A percentile compares a stretch with the other conserved stretches of the same genome.
Conservation (phyloP, 345 rosid genomes). For the Citropsis articulata region DNA sequence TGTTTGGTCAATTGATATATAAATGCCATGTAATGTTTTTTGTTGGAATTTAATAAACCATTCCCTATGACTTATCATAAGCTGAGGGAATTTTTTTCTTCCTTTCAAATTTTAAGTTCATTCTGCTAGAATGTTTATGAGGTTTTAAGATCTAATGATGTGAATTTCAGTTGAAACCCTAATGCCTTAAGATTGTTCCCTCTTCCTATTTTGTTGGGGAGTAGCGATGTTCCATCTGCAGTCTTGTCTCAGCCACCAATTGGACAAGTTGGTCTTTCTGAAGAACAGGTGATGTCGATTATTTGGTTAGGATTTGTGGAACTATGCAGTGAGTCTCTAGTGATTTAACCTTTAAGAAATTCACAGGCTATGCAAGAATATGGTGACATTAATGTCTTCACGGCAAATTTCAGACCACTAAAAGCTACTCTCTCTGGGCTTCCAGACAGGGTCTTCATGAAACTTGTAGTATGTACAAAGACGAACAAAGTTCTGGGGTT, state of each 20-base stretch:
- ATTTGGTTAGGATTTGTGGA: conserved; percentile 1
- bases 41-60: background rate
- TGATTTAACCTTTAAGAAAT: conserved; percentile 18
- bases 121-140: background rate
- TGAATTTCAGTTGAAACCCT: background rate
- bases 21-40: background rate
- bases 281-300: conserved; percentile 68
- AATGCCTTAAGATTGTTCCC: conserved; percentile 5
- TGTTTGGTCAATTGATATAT: background rate
- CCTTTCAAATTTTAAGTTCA: background rate
- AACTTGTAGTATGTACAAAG: conserved; percentile 79
- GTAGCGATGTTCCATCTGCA: conserved; percentile 88
- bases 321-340: conserved; percentile 11
- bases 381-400: conserved; percentile 79
- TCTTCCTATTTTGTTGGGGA: background rate
- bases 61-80: no score
- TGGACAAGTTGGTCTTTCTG: conserved; percentile 87
- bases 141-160: background rate
- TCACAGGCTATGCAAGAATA: conserved; percentile 74
- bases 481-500: conserved; percentile 73
- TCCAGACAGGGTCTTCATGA: conserved; percentile 88
- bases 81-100: background rate
- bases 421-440: conserved; percentile 98
- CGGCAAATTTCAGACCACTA: conserved; percentile 86
- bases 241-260: conserved; percentile 98